phyloP scores from a whole-genome alignment of 2,329 filamentous ascomycete genomes.

The Hymenoscyphus albidus region DNA sequence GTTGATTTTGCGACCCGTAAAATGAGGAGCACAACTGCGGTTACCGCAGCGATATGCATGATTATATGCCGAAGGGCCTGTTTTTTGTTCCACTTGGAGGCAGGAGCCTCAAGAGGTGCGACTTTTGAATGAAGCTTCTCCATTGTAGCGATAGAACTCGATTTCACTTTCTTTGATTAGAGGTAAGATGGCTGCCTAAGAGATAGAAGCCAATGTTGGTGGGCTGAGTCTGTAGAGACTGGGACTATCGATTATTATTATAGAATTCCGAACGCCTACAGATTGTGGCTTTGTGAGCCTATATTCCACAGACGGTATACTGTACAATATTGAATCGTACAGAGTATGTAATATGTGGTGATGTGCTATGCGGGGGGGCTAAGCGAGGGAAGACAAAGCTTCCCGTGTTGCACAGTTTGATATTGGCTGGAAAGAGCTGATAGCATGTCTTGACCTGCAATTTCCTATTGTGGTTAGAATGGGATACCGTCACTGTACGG shows the following conservation, averaged over 20 bases:
- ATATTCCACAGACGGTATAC: not conserved
- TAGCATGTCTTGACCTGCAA: too few relatives aligned
- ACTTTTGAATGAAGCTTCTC: not conserved
- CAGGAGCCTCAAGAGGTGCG: not conserved
- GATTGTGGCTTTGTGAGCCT: not conserved
- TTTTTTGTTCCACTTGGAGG: not conserved
- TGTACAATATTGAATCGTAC: not conserved
- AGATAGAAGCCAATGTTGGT: too few relatives aligned
- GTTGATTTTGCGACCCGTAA: not conserved
- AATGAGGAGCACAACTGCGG: not conserved
- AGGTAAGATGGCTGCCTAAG: too few relatives aligned
- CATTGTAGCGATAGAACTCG: too few relatives aligned
- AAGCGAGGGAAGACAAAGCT: not conserved
- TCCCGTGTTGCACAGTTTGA: too few relatives aligned
- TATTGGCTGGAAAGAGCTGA: too few relatives aligned
- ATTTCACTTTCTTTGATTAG: too few relatives aligned
- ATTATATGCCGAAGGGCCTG: not conserved
- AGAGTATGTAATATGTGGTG: not conserved
- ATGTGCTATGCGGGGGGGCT: not conserved
- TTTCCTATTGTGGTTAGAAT: too few relatives aligned
- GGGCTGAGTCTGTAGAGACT: not conserved
- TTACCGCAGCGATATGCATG: conserved; percentile 3
- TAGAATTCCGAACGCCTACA: not conserved
- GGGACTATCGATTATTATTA: not conserved
- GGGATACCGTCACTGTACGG: too few relatives aligned